phyloP scores from a whole-genome alignment of 331 rosid species.

The Malus hybrid region DNA sequence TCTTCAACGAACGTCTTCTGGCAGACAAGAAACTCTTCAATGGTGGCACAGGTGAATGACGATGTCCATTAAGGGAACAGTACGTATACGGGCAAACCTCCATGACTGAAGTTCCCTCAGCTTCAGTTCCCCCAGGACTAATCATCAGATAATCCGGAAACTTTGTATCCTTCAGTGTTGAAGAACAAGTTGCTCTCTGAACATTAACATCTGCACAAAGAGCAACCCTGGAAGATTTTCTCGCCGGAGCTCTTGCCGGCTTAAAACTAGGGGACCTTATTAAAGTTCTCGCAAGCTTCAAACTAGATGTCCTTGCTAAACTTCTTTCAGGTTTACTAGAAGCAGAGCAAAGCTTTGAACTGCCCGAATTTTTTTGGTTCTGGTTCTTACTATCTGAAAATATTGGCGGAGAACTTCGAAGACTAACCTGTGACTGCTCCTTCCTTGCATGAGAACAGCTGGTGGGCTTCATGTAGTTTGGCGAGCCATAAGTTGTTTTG shows the following conservation, averaged over 20 bases:
- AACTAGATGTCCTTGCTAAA: conserved; percentile 35
- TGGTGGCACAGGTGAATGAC: conserved; percentile 52
- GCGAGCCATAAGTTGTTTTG: conserved; percentile 38
- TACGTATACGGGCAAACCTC: conserved; percentile 79
- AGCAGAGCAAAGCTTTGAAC: conserved; percentile 22
- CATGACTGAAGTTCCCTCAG: conserved; percentile 59
- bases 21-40: conserved; percentile 65
- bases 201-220: conserved; percentile 34
- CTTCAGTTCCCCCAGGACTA: conserved; percentile 57
- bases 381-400: conserved; percentile 26
- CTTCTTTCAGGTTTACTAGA: conserved; percentile 36
- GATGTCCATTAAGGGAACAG: conserved; percentile 90
- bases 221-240: conserved; percentile 39
- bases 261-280: conserved; percentile 63
- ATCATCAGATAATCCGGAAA: conserved; percentile 54
- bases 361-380: conserved; percentile 21
- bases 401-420: conserved; percentile 24
- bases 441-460: conserved; percentile 75
- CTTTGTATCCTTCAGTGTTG: conserved; percentile 63
- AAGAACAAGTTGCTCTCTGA: conserved; percentile 67
- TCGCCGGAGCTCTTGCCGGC: conserved; percentile 40
- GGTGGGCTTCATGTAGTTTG: conserved; percentile 90
- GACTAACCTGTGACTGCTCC: conserved; percentile 50
- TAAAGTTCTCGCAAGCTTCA: conserved; percentile 40
- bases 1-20: conserved; percentile 54